These are phyloP conservation scores for Rhododendron vialii DNA, from an alignment of 148 eudicot species.

Conservation along the genomic window DNA sequence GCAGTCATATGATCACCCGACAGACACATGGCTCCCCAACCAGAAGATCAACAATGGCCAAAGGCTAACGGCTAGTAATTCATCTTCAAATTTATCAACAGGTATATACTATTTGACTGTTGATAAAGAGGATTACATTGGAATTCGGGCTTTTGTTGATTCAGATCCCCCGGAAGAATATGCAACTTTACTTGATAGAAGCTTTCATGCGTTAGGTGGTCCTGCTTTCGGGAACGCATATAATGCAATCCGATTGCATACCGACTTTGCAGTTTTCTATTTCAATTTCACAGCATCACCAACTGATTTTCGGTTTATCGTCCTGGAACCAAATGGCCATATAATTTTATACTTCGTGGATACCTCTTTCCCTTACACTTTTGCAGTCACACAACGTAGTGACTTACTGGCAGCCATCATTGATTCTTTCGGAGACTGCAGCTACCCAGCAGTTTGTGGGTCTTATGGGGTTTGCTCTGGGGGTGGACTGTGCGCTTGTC, in stretches of 20 bases:
- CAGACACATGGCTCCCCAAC: constrained; percentile 18
- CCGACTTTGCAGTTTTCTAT: not conserved
- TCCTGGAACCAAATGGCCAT: constrained; percentile 15
- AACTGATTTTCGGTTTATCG: constrained; percentile 1
- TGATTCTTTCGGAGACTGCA: not conserved
- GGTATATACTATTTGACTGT: constrained; percentile 12
- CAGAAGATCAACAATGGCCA: not conserved
- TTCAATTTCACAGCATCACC: not conserved
- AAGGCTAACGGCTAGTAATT: constrained; percentile 8
- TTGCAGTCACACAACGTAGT: not conserved
- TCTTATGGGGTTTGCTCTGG: constrained; percentile 12
- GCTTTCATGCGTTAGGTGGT: not conserved
- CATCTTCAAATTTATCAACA: not conserved
- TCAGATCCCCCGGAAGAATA: constrained; percentile 1
- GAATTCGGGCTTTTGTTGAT: constrained; percentile 9
- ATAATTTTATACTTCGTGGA: constrained; percentile 1
- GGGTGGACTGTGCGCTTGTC: not conserved
- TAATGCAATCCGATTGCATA: not conserved
- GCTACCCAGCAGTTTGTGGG: constrained; percentile 16
- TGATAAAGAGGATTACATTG: not conserved
- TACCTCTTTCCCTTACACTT: not conserved
- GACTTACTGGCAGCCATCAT: not conserved
- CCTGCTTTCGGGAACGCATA: not conserved
- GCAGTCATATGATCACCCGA: constrained; percentile 31
- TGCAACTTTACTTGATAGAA: not conserved